Base-by-base conservation (phyloP, 306 rosid genomes). In the Coriaria nepalensis region DNA sequence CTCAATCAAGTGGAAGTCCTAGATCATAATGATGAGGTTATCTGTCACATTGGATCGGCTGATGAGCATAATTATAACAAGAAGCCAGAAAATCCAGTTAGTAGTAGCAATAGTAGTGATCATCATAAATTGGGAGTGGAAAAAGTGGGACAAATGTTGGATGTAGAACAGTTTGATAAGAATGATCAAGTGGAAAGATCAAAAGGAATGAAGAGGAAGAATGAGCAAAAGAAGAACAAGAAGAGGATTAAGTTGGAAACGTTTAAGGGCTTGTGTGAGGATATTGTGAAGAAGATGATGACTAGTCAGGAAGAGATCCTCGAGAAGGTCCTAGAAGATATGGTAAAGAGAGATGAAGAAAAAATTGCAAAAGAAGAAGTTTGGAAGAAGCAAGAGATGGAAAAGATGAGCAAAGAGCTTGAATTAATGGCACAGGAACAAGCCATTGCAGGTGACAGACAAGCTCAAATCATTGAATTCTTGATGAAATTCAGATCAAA, bases 341-440 rank as follows among this genome's bases (percentile, higher is more conserved):
- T 87, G 85, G 36, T 71, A 43, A 80, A 53, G 59, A 83, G 94
- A 53, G 92, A 83, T 20, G 57, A 78, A 53, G 96, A 78, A 29
- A 87, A 80, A 53, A 9, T 80, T 7, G 74, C 66, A 1, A 83
- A 54, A 47, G 93, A 80, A 48, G 93, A 87, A 47, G 82, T 65
- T n/a, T 78, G 85, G 94, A 87, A 87, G 73, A 83, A 72, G 59
- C 67, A 73, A 66, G 94, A 83, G 68, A 63, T 66, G 44, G 93
- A 83, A 3, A 71, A 64, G 55, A 70, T 87, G 80, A 79, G 83
- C 62, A 75, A 60, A 61, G 96, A 86, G 74, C 86, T 82, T 55
- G 79, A 82, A 10, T 43, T 60, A 4, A 76, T 87, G 83, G 79
- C 86, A 8, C 73, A 60, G 7, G 87, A 87, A 29, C 87, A 78